Base-by-base conservation (phyloP, 805 yeast genomes). In the Zygotorulaspora florentina region DNA sequence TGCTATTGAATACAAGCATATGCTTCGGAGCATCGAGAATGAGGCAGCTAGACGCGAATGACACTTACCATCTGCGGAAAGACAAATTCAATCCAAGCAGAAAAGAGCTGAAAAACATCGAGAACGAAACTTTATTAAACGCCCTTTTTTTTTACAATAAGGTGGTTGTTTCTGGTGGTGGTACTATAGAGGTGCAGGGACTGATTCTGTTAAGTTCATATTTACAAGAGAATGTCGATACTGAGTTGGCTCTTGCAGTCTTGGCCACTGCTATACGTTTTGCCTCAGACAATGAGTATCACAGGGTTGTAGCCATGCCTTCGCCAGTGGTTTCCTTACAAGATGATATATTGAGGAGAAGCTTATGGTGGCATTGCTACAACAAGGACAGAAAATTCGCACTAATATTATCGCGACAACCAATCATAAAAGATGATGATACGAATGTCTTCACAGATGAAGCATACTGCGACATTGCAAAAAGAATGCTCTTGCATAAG, bases 261-360 rank as follows among this genome's bases (percentile, higher is more conserved):
- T 57, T 71, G 3, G 58, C 77, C 1, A 68, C 74, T 1, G 77
- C 80, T 5, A 69, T 77, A 4, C 66, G 82, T 49, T 73, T 71
- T 50, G 83, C 83, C 0, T 76, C 73, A 39, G 81, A 77, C 33
- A 79, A 82, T 51, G 64, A 80, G 42, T 61, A 61, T 3, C 83
- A 78, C 38, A 54, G 73, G 2, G 69, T 71, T 42, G n/a, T 20
- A 9, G 25, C 25, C 25, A 20, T 20, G 25, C 29, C 27, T 4
- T n/a, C 29, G 15, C 53, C 59, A 3, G 68, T 71, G 1, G 48
- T 77, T 13, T 31, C 67, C 0, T 52, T 56, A 0, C 62, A 56
- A 3, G 81, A 79, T 35, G 61, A 64, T 1, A 51, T 59, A 2
- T 56, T 59, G 3, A 68, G 78, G 17, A 58, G 74, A 18, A 50